phyloP scores from a whole-genome alignment of 2,329 filamentous ascomycete genomes.

The Penicillium sp. region DNA sequence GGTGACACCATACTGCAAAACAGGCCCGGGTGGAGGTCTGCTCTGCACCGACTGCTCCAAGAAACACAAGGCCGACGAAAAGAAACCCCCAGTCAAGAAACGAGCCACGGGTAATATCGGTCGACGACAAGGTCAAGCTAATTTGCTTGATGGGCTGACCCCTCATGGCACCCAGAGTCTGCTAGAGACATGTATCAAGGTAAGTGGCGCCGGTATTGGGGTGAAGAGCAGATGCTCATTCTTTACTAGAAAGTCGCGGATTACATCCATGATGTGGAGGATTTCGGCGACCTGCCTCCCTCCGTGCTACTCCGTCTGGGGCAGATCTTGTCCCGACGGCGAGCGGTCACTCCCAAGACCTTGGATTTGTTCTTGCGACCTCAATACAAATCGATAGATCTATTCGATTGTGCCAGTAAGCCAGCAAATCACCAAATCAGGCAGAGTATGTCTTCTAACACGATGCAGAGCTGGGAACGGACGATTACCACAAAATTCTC shows the following conservation, averaged over 20 bases:
- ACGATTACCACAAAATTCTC: slow-evolving; percentile 81
- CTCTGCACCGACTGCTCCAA: slow-evolving; percentile 81
- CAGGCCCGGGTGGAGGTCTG: slow-evolving; percentile 80
- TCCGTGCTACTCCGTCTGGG: slow-evolving; percentile 59
- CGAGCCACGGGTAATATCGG: slow-evolving; percentile 55
- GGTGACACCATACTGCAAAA: slow-evolving; percentile 84
- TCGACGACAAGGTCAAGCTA: slow-evolving; percentile 78
- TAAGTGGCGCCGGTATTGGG: slow-evolving; percentile 20
- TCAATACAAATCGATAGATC: slow-evolving; percentile 57
- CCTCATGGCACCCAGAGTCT: slow-evolving; percentile 46
- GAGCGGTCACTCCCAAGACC: slow-evolving; percentile 55
- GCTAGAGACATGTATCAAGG: slow-evolving; percentile 61
- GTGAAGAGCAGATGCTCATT: slow-evolving; percentile 18
- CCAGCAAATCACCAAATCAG: slow-evolving; percentile 4
- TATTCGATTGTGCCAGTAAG: slow-evolving; percentile 63
- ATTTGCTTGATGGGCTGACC: slow-evolving; percentile 73
- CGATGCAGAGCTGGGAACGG: slow-evolving; percentile 64
- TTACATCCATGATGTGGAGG: slow-evolving; percentile 65
- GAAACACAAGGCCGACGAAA: slow-evolving; percentile 67
- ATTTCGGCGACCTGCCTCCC: slow-evolving; percentile 64
- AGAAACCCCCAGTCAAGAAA: slow-evolving; percentile 58
- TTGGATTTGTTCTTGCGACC: slow-evolving; percentile 52
- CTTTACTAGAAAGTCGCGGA: slow-evolving; percentile 57
- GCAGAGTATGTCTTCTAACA: slow-evolving; percentile 8
- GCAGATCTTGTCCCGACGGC: slow-evolving; percentile 65